Percentiles rank a stretch among this genome's conserved stretches.
Conservation (phyloP, 106 monocot genomes). For the Triglochin maritima region DNA sequence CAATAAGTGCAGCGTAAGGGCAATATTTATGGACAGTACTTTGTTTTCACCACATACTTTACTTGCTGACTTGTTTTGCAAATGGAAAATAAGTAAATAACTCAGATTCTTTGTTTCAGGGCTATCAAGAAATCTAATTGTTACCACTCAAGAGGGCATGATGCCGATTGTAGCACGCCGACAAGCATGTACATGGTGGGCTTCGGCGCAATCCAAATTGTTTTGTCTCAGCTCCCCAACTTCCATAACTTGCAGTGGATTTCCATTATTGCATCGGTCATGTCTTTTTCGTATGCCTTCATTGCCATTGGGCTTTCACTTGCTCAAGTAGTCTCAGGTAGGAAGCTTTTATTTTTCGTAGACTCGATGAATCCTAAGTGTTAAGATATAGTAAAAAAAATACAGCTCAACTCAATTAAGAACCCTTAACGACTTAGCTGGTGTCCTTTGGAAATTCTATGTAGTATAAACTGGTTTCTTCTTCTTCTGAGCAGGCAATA, state of each 20-base stretch:
- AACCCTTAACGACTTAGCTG: no score
- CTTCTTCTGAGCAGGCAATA: conserved; percentile 10
- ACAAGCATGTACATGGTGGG: conserved; percentile 41
- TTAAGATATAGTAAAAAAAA: no score
- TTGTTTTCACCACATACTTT: no score
- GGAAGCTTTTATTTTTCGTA: background rate
- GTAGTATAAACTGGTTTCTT: no score
- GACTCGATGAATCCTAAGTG: background rate
- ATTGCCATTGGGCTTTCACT: conserved; percentile 46
- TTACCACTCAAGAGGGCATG: conserved; percentile 35
- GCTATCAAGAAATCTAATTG: conserved; percentile 57
- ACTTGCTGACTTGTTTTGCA: no score
- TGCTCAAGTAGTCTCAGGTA: conserved; percentile 37
- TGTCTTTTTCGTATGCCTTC: conserved; percentile 58
- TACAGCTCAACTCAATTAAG: no score
- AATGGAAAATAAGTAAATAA: background rate
- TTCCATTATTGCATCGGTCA: conserved; percentile 55
- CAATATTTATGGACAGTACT: no score
- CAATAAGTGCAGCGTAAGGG: conserved; percentile 54
- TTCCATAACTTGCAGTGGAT: conserved; percentile 52
- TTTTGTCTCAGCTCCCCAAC: conserved; percentile 60
- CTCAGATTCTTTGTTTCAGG: conserved; percentile 12
- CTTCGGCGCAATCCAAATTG: conserved; percentile 47
- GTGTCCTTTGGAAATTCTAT: no score
- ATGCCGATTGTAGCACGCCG: conserved; percentile 29